These are phyloP conservation scores for Ilyonectria sp. DNA, from an alignment of 2,329 filamentous ascomycete species.

Conservation along the genomic window DNA sequence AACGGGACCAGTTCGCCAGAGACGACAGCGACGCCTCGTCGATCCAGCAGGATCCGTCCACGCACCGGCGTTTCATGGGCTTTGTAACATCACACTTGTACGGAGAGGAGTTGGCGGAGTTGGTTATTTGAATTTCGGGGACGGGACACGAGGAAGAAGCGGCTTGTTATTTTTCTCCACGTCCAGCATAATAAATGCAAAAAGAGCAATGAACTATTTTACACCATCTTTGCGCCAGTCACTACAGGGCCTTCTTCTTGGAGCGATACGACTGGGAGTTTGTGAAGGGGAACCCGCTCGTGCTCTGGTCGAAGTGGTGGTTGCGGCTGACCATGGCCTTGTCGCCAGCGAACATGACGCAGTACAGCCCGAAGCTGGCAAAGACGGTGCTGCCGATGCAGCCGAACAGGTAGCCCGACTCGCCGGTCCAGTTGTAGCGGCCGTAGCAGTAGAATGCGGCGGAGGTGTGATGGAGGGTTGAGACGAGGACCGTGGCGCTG, in stretches of 20 bases:
- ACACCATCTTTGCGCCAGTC: background rate
- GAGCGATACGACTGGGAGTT: conserved; percentile 55
- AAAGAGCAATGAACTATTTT: conserved; percentile 35
- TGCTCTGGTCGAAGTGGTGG: conserved; percentile 57
- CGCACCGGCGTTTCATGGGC: conserved; percentile 7
- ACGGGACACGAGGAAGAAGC: conserved; percentile 15
- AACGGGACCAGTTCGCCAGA: conserved; percentile 30
- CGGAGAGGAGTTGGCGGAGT: conserved; percentile 46
- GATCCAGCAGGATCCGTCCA: conserved; percentile 9
- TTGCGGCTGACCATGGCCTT: conserved; percentile 55
- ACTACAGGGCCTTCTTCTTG: conserved; percentile 56
- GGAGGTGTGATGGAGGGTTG: conserved; percentile 75
- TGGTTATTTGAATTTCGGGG: conserved; percentile 33
- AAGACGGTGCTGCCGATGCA: conserved; percentile 70
- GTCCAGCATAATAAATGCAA: conserved; percentile 21
- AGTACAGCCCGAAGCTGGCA: conserved; percentile 66
- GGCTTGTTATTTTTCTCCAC: conserved; percentile 13
- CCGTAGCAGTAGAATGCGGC: conserved; percentile 78
- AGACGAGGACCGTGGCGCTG: conserved; percentile 75
- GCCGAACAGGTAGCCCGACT: conserved; percentile 73
- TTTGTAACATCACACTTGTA: conserved; percentile 39
- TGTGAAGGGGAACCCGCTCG: conserved; percentile 58
- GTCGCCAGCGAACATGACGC: conserved; percentile 57
- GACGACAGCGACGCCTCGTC: conserved; percentile 14
- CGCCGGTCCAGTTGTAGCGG: conserved; percentile 71